Evolutionary conservation across 768 basidiomycete species (phyloP), one percentile per base, ranked within the genome.

Genomic region (Lactarius trivialis): DNA sequence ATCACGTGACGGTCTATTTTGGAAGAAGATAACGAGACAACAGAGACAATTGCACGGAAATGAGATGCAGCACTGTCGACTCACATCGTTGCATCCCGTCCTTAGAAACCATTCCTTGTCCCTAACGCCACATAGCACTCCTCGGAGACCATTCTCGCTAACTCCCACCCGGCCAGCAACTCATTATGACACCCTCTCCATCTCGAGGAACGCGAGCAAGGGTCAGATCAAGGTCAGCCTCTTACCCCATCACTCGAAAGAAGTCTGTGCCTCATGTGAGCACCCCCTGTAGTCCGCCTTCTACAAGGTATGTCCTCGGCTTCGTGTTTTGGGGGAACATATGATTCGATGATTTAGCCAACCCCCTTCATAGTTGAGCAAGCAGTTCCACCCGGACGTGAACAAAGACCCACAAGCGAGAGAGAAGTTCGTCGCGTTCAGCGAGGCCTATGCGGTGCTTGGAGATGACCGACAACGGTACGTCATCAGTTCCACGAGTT

Each of bases 401-500:
- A 73, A 73, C 56, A 70, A 72, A 37, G 79, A 81, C 55, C 70
- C 69, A 7, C 51, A 62, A 3, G 74, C 79, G 1, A 74, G 73
- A 58, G 70, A 72, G 59, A 79, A 71, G 54, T 81, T 79, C 60
- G 77, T 77, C 54, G 74, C 71, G 0, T 74, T 79, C 55, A 81
- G 78, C 65, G 81, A 80, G 55, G 80, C 80, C 2, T 82, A 80
- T 50, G 70, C 75, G 1, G 64, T 80, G 21, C 70, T 81, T 8
- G 75, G 77, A 7, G 75, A 81, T 53, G 78, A 80, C 57, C 70
- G 79, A 51, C 75, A 76, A 68, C 73, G 79, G 80, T 78, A 55
- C 48, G 75, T 59, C 6, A 8, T 7, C 28, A 52, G 33, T 11
- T 14, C 1, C 12, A 15, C 6, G 21, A 1, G 0, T 45, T n/a